Evolutionary conservation across 2,329 filamentous ascomycete genomes (phyloP), one percentile per base, ranked within the genome.

Genomic region (Byssochlamys sp.): DNA sequence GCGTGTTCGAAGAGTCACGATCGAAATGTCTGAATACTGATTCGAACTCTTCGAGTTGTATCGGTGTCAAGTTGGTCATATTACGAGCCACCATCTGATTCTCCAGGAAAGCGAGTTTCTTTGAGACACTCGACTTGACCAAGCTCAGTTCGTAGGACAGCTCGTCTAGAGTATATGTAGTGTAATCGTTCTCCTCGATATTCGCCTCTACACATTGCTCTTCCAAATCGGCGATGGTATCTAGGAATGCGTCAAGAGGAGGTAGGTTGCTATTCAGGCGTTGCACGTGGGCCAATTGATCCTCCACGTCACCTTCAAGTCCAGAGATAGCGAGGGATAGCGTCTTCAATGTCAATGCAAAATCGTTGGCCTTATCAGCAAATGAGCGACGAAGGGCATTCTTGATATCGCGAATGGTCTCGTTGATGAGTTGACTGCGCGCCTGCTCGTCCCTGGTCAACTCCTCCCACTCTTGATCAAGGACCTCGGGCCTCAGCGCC

Each of bases 101-200:
- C 70, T 99, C 92, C 57, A 99, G 79, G 77, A 99, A 99, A 50
- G 89, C 87, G 57, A 97, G 83, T 76, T 99, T 99, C 80, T 97
- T 99, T 62, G 91, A 88, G 28, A 97, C 92, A 10, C 89, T 94
- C 29, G 89, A 87, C 71, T 91, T 91, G 58, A 97, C 94, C 29
- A 99, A 81, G 14, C 90, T 86, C 58, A 97, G 81, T 75, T 99
- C 94, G 75, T 99, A 99, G 59, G 86, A 85, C 49, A 99, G 81
- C 75, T 99, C 94, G 70, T 99, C 94, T 72, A 97, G 94, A 9
- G 92, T 96, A 75, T 97, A 97, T 7, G 92, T 97, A n/a, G 94
- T 99, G 73, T 94, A 97, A 77, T 99, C 94, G 73, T 99, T 99
- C 69, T 99, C 94, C 74, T 99, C 94, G 62, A 99, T 96, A 71